A percentile compares a stretch with the other conserved stretches of the same genome.
phyloP scores from a whole-genome alignment of 495 filamentous ascomycete species.

The Antarctomyces pellizariae region DNA sequence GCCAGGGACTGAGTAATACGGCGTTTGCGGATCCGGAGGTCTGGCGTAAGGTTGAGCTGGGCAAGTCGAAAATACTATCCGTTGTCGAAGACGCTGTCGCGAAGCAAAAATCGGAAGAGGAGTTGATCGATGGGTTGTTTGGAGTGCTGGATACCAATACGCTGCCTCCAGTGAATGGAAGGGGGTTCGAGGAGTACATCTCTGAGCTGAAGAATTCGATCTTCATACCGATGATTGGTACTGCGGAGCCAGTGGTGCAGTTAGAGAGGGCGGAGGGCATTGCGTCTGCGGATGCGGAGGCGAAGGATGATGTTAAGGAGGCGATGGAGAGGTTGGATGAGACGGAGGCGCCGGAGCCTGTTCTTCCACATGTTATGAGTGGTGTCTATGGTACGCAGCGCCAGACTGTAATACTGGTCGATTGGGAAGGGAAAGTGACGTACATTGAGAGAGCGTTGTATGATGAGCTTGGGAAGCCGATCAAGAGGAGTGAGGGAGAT shows the following conservation, averaged over 20 bases:
- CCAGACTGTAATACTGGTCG: constrained; percentile 69
- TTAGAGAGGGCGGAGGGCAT: constrained; percentile 28
- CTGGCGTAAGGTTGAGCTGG: constrained; percentile 63
- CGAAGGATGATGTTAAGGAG: constrained; percentile 11
- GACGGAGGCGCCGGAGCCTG: constrained; percentile 13
- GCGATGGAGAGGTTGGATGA: constrained; percentile 10
- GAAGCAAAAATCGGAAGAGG: constrained; percentile 28
- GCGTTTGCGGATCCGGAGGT: constrained; percentile 36
- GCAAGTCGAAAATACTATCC: constrained; percentile 21
- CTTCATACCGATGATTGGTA: constrained; percentile 57
- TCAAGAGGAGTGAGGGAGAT: constrained; percentile 37
- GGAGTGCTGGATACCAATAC: constrained; percentile 45
- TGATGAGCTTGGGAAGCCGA: constrained; percentile 36
- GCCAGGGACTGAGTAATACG: constrained; percentile 70
- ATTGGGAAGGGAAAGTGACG: constrained; percentile 46
- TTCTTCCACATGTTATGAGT: constrained; percentile 20
- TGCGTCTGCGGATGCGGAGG: constrained; percentile 17
- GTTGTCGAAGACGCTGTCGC: constrained; percentile 19
- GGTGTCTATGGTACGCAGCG: constrained; percentile 81
- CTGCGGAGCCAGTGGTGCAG: constrained; percentile 18
- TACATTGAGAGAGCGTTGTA: constrained; percentile 72
- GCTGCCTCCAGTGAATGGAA: constrained; percentile 35
- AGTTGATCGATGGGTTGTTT: constrained; percentile 48
- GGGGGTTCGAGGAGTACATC: constrained; percentile 45
- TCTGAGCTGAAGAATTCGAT: constrained; percentile 51